Evolutionary conservation across 768 basidiomycete species (phyloP).

Genomic region (Macrolepiota albuminosa): DNA sequence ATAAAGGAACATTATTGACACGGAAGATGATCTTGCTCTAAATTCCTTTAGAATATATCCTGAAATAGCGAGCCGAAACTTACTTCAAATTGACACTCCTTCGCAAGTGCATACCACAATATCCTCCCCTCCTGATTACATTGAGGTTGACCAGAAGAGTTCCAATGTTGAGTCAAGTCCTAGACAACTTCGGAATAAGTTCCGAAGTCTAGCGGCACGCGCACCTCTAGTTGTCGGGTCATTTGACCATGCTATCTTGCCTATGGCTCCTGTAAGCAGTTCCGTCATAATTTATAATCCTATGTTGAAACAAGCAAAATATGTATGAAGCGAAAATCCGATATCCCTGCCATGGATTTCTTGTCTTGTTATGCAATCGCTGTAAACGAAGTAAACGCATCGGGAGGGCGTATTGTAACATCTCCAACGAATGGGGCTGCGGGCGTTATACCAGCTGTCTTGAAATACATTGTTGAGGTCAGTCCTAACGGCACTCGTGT

Average conservation of each 20-base stretch:
- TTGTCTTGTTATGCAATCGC: conserved; percentile 92
- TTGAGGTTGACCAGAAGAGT: conserved; percentile 8
- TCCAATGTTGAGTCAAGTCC: conserved; percentile 7
- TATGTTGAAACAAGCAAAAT: neutral
- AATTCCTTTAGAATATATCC: conserved; percentile 38
- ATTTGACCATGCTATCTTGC: conserved; percentile 74
- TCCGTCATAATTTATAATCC: conserved; percentile 6
- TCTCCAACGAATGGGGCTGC: conserved; percentile 92
- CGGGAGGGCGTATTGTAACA: conserved; percentile 91
- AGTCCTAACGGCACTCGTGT: conserved; percentile 8
- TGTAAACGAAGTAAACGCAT: conserved; percentile 93
- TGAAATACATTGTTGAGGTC: conserved; percentile 87
- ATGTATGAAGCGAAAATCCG: conserved; percentile 60
- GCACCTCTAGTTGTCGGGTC: conserved; percentile 59
- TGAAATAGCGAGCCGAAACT: conserved; percentile 31
- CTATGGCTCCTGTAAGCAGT: conserved; percentile 70
- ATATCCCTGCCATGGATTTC: conserved; percentile 92
- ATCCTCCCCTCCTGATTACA: conserved; percentile 16
- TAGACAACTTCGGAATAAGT: neutral
- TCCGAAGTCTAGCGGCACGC: conserved; percentile 18
- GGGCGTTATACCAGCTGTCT: conserved; percentile 88
- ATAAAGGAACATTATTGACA: neutral
- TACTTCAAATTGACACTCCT: conserved; percentile 28
- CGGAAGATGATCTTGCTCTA: conserved; percentile 12
- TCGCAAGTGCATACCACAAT: conserved; percentile 18